Base-by-base conservation (phyloP, 768 basidiomycete species). In the Agaricus sinodeliciosus region DNA sequence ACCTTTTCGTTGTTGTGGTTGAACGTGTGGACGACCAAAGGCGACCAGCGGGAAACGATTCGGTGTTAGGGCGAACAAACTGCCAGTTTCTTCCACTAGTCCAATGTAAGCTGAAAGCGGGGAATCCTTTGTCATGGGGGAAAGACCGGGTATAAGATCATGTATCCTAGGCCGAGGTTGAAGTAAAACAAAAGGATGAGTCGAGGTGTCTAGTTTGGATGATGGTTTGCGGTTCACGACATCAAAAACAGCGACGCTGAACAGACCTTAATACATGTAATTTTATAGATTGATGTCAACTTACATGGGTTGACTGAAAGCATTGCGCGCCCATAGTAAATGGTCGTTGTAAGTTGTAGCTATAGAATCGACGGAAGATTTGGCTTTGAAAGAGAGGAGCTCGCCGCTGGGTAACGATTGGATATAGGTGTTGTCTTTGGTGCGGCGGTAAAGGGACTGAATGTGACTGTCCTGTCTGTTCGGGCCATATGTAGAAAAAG, bases 401-500 rank as follows among this genome's bases (percentile, higher is more conserved):
- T 85, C 80, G 26, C 93, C 93, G 31, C 82, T 85, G 8, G 90
- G 84, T 2, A 89, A 73, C 25, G 87, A 78, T 60, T 94, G 90
- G 41, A 93, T 78, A 67, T 95, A 95, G 25, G 75, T 69, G 55
- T 85, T 78, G 65, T 96, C 93, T 36, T 83, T 81, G 1, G 90
- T 87, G 35, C 77, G 82, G 6, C 75, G 77, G 71, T 95, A 97
- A 9, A 79, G 65, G 4, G 80, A 69, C 62, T 95, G 94, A 11
- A 84, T 61, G 7, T 78, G 69, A 57, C 78, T 81, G 64, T 94
- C 90, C 66, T 87, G 84, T 62, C 87, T 92, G 65, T 94, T 94
- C 4, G 95, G 93, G 0, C 93, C 91, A 66, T 97, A 97, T 0
- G 85, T 81, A 0, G 94, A 95, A 67, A 94, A 96, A 0, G 85